A percentile compares a stretch with the other conserved stretches of the same genome.
phyloP scores from a whole-genome alignment of 176 grass and related monocot genomes.

The Secale cereale region DNA sequence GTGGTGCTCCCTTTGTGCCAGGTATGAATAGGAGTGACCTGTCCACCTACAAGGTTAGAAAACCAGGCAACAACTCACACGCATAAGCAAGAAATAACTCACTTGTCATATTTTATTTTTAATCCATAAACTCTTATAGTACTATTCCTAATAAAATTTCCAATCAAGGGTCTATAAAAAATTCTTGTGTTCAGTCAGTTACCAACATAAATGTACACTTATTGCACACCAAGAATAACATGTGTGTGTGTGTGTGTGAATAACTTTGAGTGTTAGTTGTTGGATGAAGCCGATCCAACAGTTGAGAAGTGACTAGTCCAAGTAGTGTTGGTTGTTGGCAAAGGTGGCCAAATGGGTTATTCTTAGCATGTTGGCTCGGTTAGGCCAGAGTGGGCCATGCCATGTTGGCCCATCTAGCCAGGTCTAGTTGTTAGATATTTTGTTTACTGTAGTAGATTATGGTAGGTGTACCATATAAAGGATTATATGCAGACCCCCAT shows the following conservation, averaged over 20 bases:
- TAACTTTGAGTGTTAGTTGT: too few species aligned
- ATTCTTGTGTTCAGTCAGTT: neutral
- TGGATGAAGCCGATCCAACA: too few species aligned
- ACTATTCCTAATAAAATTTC: neutral
- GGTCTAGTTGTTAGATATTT: too few species aligned
- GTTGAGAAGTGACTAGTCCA: too few species aligned
- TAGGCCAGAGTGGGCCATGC: too few species aligned
- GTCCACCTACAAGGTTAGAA: neutral
- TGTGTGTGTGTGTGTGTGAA: too few species aligned
- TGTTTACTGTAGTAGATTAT: too few species aligned
- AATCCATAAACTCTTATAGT: neutral
- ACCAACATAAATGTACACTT: neutral
- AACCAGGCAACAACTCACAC: neutral
- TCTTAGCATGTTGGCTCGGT: too few species aligned
- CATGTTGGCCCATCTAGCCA: too few species aligned
- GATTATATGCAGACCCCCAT: too few species aligned
- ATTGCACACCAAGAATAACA: neutral
- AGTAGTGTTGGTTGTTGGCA: neutral
- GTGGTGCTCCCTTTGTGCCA: neutral
- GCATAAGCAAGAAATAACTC: neutral
- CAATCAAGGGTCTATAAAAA: neutral
- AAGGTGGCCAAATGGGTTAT: neutral
- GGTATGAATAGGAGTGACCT: neutral
- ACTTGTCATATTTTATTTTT: neutral
- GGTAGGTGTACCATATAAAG: too few species aligned